These are phyloP conservation scores for Theileria annulata DNA, from an alignment of 169 alveolate genomes.

Conservation along the genomic window DNA sequence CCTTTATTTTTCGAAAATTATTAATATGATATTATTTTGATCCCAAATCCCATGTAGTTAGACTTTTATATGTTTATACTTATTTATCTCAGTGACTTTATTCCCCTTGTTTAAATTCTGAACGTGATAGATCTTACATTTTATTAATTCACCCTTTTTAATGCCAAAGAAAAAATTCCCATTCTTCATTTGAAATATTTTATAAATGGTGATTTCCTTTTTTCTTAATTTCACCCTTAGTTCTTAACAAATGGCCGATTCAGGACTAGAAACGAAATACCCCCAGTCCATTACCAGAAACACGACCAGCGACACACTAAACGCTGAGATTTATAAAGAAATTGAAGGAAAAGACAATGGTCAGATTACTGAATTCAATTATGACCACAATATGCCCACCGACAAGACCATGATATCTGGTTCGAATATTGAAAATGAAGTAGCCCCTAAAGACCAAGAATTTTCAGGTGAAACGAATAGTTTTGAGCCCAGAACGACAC, in stretches of 20 bases:
- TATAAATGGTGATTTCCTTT: not conserved
- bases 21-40: not conserved
- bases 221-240: not conserved
- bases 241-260: slow-evolving; percentile 4
- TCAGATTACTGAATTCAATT: not conserved
- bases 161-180: not conserved
- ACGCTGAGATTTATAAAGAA: slow-evolving; percentile 35
- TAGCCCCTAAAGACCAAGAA: slow-evolving; percentile 10
- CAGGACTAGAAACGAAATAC: not conserved
- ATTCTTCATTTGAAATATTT: not conserved
- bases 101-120: not conserved
- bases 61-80: not conserved
- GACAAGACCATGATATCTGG: not conserved
- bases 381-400: slow-evolving; percentile 27
- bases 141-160: not conserved
- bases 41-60: not conserved
- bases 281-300: not conserved
- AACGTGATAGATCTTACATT: not conserved
- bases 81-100: not conserved
- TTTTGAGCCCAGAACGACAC: slow-evolving; percentile 27
- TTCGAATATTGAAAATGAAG: slow-evolving; percentile 5
- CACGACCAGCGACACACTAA: not conserved
- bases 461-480: not conserved
- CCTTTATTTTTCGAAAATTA: not conserved
- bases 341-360: not conserved